These are phyloP conservation scores for Xylariaceae sp. DNA, from an alignment of 2,329 filamentous ascomycete species.

Conservation along the genomic window DNA sequence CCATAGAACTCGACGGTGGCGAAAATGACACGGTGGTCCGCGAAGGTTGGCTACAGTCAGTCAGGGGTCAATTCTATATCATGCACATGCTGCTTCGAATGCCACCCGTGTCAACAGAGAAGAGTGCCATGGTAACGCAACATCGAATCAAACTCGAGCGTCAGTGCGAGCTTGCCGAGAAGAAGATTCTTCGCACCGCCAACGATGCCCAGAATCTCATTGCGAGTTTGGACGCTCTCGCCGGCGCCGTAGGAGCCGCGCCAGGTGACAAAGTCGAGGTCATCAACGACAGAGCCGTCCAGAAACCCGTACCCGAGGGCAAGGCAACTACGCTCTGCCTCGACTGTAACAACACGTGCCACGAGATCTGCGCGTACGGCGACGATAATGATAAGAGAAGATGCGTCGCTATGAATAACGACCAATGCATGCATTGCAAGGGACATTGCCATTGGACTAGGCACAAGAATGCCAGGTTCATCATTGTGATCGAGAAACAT, in stretches of 20 bases:
- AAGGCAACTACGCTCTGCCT: not conserved
- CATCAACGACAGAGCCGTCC: not conserved
- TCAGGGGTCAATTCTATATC: not conserved
- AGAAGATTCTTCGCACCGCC: not conserved
- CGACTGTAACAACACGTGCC: not conserved
- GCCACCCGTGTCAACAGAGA: not conserved
- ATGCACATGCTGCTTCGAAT: not conserved
- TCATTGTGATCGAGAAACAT: not conserved
- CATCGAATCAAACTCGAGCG: not conserved
- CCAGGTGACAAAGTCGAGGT: not conserved
- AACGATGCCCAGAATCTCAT: not conserved
- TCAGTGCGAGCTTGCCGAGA: not conserved
- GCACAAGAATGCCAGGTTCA: not conserved
- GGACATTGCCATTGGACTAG: not conserved
- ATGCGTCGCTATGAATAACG: not conserved
- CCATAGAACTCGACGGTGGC: not conserved
- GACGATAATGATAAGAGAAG: not conserved
- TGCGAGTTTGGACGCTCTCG: not conserved
- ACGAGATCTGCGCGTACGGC: not conserved
- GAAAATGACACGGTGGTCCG: not conserved
- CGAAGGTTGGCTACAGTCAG: not conserved
- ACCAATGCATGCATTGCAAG: not conserved
- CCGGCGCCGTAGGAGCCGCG: not conserved
- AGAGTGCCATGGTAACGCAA: not conserved
- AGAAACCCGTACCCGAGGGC: not conserved